These are phyloP conservation scores for Apocynum venetum DNA, from an alignment of 257 asterid species.

Conservation along the genomic window DNA sequence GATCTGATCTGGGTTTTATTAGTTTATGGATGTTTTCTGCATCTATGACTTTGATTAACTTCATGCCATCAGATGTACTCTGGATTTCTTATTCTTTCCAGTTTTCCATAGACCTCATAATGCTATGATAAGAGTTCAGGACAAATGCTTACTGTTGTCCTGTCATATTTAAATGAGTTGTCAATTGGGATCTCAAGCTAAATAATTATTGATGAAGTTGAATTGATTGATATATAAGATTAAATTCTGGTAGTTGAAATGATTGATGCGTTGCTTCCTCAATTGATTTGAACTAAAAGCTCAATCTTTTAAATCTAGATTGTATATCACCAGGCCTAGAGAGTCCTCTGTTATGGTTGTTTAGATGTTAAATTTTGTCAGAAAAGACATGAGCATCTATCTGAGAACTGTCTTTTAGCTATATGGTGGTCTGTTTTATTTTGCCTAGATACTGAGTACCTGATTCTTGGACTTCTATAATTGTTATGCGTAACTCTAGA, in stretches of 20 bases:
- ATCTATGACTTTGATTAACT: conserved; percentile 13
- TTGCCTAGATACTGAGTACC: not conserved
- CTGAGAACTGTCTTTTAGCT: not conserved
- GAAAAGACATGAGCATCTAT: not conserved
- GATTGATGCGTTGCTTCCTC: conserved; percentile 15
- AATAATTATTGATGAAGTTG: conserved; percentile 17
- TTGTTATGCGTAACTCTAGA: no score
- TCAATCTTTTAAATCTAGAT: conserved; percentile 15
- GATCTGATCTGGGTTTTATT: conserved; percentile 48
- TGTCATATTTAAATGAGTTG: conserved; percentile 14
- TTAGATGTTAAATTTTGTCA: not conserved
- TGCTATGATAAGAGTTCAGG: conserved; percentile 19
- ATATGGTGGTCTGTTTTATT: not conserved
- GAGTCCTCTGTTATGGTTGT: not conserved
- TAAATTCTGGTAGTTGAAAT: conserved; percentile 11
- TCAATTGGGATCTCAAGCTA: conserved; percentile 34
- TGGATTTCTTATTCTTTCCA: conserved; percentile 6
- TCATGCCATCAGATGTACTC: conserved; percentile 13
- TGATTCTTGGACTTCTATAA: not conserved
- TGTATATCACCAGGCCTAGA: conserved; percentile 11
- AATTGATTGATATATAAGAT: conserved; percentile 18
- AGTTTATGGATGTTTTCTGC: conserved; percentile 14
- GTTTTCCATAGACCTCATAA: conserved; percentile 20
- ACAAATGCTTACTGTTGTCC: conserved; percentile 5
- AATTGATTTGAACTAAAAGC: conserved; percentile 10